These are phyloP conservation scores for Globisporangium perplexum DNA, from an alignment of 352 stramenopile genomes.

Conservation along the genomic window DNA sequence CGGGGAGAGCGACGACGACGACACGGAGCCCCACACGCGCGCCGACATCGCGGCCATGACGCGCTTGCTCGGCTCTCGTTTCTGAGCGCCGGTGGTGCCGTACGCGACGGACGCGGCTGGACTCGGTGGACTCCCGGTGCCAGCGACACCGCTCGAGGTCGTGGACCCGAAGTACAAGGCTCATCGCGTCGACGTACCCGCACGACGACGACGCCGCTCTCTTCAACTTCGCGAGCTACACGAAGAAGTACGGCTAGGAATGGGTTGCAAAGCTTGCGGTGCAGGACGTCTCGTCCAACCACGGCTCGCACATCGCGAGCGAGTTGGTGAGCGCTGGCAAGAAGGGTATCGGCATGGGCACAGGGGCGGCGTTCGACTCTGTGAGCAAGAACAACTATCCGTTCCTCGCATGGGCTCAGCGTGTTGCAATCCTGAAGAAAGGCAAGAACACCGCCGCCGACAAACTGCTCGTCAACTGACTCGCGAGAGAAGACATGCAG, in stretches of 20 bases:
- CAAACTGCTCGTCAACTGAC: constrained; percentile 60
- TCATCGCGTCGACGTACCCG: constrained; percentile 43
- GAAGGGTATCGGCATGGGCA: constrained; percentile 26
- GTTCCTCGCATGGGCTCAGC: constrained; percentile 43
- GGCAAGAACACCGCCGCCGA: constrained; percentile 37
- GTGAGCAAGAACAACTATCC: background rate
- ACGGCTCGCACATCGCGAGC: constrained; percentile 21
- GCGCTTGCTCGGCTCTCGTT: constrained; percentile 14
- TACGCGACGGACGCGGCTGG: no score
- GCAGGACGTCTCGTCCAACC: constrained; percentile 34
- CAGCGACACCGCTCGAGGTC: constrained; percentile 20
- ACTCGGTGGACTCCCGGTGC: no score
- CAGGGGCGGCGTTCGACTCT: background rate
- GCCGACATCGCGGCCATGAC: constrained; percentile 14
- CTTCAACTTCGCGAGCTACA: constrained; percentile 37
- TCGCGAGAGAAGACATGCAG: constrained; percentile 29
- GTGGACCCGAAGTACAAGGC: constrained; percentile 8
- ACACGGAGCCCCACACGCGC: background rate
- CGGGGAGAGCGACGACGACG: background rate
- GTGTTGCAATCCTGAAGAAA: constrained; percentile 53
- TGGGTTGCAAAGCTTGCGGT: constrained; percentile 35
- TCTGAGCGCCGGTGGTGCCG: background rate
- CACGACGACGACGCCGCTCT: constrained; percentile 39
- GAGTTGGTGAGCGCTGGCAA: constrained; percentile 19
- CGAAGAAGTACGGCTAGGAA: constrained; percentile 50